Conservation (phyloP, 345 rosid species). For the Eucalyptus marginata region DNA sequence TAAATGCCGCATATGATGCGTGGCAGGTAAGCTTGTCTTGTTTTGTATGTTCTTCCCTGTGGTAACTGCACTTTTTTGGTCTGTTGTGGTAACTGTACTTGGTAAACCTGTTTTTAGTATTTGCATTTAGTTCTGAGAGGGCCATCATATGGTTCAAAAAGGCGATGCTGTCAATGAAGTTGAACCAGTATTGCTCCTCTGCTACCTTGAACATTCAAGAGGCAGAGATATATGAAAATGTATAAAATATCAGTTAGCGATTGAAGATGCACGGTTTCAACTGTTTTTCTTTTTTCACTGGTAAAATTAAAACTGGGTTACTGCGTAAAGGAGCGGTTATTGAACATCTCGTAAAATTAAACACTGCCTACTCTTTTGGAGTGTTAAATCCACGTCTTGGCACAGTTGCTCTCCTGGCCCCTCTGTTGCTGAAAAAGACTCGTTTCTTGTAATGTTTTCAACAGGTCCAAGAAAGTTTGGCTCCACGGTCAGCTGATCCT, state of each 20-base stretch:
- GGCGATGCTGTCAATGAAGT: neutral
- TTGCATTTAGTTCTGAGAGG: neutral
- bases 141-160: neutral
- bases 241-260: neutral
- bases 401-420: neutral
- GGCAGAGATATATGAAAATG: neutral
- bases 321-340: neutral
- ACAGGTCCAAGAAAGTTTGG: conserved; percentile 68
- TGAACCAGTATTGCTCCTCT: neutral
- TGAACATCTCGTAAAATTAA: neutral
- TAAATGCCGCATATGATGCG: conserved; percentile 73
- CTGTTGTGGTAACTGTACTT: neutral
- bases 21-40: conserved; percentile 56
- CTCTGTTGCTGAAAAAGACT: neutral
- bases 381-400: neutral
- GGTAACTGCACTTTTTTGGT: neutral
- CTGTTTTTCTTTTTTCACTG: neutral
- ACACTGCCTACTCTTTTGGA: neutral
- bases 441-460: neutral
- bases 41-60: neutral
- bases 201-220: neutral
- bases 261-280: neutral
- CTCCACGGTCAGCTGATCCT: conserved; percentile 68
- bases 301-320: neutral
- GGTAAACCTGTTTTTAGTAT: neutral